Evolutionary conservation across 306 rosid genomes (phyloP), one percentile per base, ranked within the genome.

Genomic region (Sechiopsis laciniata): DNA sequence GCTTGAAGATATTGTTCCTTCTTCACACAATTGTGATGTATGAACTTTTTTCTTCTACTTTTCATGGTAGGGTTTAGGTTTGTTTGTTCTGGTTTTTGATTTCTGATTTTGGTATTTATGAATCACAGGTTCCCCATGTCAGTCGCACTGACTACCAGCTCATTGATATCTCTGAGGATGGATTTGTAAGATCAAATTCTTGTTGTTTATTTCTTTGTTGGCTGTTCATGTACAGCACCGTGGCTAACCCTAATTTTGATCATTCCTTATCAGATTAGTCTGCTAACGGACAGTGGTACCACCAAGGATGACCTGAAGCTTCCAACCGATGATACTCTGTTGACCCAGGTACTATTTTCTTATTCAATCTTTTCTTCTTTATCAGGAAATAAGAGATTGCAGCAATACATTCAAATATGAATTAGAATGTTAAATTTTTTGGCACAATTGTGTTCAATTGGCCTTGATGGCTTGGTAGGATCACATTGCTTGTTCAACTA

Each of bases 11-110:
- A 93, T 93, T 79, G 98, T 93, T 73, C 98, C 98, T 2, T 93
- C 98, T 29, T 93, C 98, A 73, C 98, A 93, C 81, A 93, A 93
- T 73, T 93, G 98, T 84, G 98, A 93, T 80, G 98, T 93, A 84
- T 64, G 85, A 74, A 8, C 0, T 1, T 19, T 2, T 19, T 10
- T n/a, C 29, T 64, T 68, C 29, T 13, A 9, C 29, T 37, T 37
- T 17, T 42, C 26, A 8, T 26, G 17, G 37, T 32, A 21, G 17
- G 0, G 45, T 13, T 10, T 32, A n/a, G 53, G 2, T 77, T 29
- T 62, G 5, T 21, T 78, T 52, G 14, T 48, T 26, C 29, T 26
- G 29, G 29, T 26, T 26, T 26, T 26, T 26, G 4, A 73, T 53
- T 59, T 42, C 7, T 16, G 0, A 14, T 77, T 63, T 14, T 19